phyloP scores from a whole-genome alignment of 2,329 filamentous ascomycete species.

The Alternaria angustiovoidea region DNA sequence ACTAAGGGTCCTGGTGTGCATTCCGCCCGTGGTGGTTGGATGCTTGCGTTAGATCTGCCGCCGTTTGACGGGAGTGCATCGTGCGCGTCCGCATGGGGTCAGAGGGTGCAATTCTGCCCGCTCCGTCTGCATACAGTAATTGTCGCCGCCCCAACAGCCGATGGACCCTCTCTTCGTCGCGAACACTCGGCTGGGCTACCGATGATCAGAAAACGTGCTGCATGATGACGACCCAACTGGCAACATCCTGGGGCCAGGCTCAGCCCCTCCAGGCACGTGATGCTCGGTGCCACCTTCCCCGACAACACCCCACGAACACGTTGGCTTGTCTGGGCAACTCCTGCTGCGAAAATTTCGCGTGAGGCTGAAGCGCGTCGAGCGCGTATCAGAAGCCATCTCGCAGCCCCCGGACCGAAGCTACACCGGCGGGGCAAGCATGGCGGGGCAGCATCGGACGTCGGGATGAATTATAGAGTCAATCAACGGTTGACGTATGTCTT shows the following conservation, averaged over 20 bases:
- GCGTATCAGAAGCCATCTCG: slow-evolving; percentile 18
- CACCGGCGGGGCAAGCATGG: slow-evolving; percentile 35
- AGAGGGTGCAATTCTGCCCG: slow-evolving; percentile 22
- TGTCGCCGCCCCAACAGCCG: slow-evolving; percentile 35
- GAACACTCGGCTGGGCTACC: slow-evolving; percentile 4
- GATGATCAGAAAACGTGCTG: slow-evolving; percentile 27
- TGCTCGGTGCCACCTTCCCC: slow-evolving; percentile 32
- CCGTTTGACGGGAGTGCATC: slow-evolving; percentile 23
- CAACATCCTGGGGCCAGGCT: neutral
- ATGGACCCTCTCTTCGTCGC: slow-evolving; percentile 3
- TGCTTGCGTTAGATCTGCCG: slow-evolving; percentile 23
- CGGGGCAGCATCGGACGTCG: slow-evolving; percentile 35
- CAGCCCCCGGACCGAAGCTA: slow-evolving; percentile 28
- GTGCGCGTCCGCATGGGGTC: slow-evolving; percentile 14
- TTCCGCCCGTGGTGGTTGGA: slow-evolving; percentile 36
- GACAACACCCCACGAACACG: slow-evolving; percentile 20
- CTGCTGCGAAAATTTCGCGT: slow-evolving; percentile 14
- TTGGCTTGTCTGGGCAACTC: slow-evolving; percentile 22
- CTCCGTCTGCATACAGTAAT: slow-evolving; percentile 31
- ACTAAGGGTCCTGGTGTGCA: slow-evolving; percentile 22
- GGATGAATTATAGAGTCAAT: slow-evolving; percentile 49
- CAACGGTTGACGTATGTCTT: slow-evolving; percentile 29
- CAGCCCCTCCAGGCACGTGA: slow-evolving; percentile 24
- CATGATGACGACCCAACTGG: slow-evolving; percentile 26
- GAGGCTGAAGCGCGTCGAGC: slow-evolving; percentile 15